Evolutionary conservation across 2,329 filamentous ascomycete genomes (phyloP).

Genomic region (Sporothrix humicola): DNA sequence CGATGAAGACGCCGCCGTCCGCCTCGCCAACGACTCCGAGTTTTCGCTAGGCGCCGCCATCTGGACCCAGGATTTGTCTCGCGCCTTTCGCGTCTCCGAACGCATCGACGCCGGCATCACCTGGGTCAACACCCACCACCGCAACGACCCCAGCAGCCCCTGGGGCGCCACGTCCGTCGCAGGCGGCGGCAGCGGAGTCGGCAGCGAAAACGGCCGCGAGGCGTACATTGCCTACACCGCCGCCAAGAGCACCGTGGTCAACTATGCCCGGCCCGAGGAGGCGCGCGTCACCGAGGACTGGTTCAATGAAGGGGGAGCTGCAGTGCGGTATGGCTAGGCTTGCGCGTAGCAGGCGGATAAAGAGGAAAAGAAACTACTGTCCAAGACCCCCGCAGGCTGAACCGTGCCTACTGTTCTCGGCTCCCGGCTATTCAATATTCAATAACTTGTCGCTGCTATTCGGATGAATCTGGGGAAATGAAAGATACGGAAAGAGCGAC

Average conservation of each 20-base stretch:
- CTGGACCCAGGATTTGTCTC: constrained; percentile 76
- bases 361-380: neutral
- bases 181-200: constrained; percentile 62
- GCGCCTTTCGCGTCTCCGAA: constrained; percentile 74
- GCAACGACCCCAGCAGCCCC: constrained; percentile 73
- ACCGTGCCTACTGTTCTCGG: neutral
- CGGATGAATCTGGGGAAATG: constrained; percentile 10
- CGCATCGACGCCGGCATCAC: constrained; percentile 69
- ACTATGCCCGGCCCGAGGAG: constrained; percentile 65
- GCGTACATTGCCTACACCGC: constrained; percentile 64
- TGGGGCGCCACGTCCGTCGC: constrained; percentile 69
- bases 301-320: constrained; percentile 64
- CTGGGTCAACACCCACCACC: constrained; percentile 68
- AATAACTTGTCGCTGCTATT: neutral
- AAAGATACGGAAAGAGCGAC: neutral
- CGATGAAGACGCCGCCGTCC: constrained; percentile 72
- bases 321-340: constrained; percentile 69
- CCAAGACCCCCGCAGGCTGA: neutral
- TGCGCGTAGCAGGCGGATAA: neutral
- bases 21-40: constrained; percentile 72
- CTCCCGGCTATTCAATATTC: constrained; percentile 7
- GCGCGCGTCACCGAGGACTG: constrained; percentile 64
- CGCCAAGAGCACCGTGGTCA: constrained; percentile 71
- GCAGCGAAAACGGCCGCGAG: constrained; percentile 74
- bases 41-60: constrained; percentile 80